These are phyloP conservation scores for Cercospora zeina DNA, from an alignment of 2,329 filamentous ascomycete species.

Conservation along the genomic window DNA sequence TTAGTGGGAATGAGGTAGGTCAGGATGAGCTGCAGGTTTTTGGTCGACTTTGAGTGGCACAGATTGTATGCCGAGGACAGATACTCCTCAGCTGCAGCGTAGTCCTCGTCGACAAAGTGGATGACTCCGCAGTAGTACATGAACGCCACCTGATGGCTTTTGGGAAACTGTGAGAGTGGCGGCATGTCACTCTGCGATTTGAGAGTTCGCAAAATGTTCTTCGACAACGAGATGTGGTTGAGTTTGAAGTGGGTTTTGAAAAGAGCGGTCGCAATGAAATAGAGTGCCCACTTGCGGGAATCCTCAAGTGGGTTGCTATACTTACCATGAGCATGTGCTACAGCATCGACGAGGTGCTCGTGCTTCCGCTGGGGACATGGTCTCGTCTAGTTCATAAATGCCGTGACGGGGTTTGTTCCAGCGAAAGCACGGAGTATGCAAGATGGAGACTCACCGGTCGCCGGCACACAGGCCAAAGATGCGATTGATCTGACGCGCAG, in stretches of 20 bases:
- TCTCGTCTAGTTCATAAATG: neutral
- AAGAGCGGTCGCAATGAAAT: constrained; percentile 88
- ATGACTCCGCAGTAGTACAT: constrained; percentile 94
- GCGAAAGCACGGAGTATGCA: constrained; percentile 3
- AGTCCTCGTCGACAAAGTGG: constrained; percentile 93
- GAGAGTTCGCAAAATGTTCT: constrained; percentile 84
- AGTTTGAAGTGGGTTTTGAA: constrained; percentile 97
- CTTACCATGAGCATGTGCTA: constrained; percentile 32
- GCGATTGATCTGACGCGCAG: constrained; percentile 83
- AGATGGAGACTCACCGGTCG: constrained; percentile 67
- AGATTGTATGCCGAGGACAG: constrained; percentile 78
- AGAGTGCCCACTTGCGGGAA: constrained; percentile 96
- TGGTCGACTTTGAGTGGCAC: constrained; percentile 68
- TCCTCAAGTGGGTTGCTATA: constrained; percentile 75
- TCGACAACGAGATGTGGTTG: constrained; percentile 83
- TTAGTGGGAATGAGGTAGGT: constrained; percentile 94
- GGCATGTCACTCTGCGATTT: constrained; percentile 75
- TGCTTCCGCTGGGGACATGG: constrained; percentile 5
- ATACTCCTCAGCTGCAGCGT: constrained; percentile 75
- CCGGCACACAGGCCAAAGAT: constrained; percentile 89
- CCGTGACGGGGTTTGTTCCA: neutral
- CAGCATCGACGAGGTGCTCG: neutral
- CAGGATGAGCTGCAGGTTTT: constrained; percentile 88
- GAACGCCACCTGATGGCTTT: constrained; percentile 89
- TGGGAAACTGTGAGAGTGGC: constrained; percentile 74